Percentiles rank a stretch among this genome's conserved stretches.
Conservation (phyloP, 2,329 filamentous ascomycete species). For the Fusarium proliferatum region DNA sequence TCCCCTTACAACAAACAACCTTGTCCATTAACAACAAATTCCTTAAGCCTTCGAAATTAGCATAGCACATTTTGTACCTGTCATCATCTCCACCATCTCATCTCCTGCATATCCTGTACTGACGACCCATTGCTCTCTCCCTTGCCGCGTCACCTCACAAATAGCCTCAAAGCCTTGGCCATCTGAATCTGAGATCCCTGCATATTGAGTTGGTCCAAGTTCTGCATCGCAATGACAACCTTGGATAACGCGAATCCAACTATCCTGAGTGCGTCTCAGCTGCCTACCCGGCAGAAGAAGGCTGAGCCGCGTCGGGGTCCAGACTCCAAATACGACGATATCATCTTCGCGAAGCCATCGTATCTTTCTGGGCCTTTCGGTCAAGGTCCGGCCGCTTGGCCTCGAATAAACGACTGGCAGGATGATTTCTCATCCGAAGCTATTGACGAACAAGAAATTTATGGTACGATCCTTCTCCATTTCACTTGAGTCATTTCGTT, state of each 20-base stretch:
- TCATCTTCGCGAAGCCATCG: conserved; percentile 59
- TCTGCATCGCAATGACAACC: conserved; percentile 40
- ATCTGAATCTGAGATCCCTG: conserved; percentile 21
- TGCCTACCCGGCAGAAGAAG: conserved; percentile 78
- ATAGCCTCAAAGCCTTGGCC: conserved; percentile 25
- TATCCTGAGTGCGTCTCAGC: conserved; percentile 86
- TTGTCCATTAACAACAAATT: conserved; percentile 29
- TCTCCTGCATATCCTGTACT: conserved; percentile 15
- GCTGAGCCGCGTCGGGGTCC: conserved; percentile 58
- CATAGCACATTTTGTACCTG: conserved; percentile 23
- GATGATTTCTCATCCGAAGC: conserved; percentile 77
- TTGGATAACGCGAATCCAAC: conserved; percentile 90
- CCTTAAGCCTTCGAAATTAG: conserved; percentile 24
- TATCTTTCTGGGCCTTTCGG: conserved; percentile 55
- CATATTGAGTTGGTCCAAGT: conserved; percentile 10
- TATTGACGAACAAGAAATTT: conserved; percentile 98
- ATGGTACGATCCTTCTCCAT: conserved; percentile 67
- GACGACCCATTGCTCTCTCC: background rate
- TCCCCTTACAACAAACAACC: conserved; percentile 31
- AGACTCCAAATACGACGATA: conserved; percentile 59
- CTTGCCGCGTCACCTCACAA: conserved; percentile 15
- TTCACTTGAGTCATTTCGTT: conserved; percentile 9
- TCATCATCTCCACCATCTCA: conserved; percentile 37
- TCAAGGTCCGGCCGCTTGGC: conserved; percentile 50
- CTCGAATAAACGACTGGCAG: conserved; percentile 54